Base-by-base conservation (phyloP, 2,329 filamentous ascomycete genomes). In the Davidsoniella eucalypti region DNA sequence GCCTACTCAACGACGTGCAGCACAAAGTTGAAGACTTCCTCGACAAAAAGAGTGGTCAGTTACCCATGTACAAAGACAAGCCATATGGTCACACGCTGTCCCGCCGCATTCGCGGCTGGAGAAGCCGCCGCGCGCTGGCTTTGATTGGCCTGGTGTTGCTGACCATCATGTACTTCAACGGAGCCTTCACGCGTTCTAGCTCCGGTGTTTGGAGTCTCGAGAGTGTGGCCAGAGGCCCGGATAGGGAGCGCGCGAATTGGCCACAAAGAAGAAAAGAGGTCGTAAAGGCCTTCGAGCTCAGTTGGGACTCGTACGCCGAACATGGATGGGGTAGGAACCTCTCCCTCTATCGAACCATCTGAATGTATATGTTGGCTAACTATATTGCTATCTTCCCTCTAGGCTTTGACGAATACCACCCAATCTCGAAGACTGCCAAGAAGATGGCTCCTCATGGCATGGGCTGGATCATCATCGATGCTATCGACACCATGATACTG, bases 51-150 rank as follows among this genome's bases (percentile, higher is more conserved):
- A 59, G 67, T 33, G 21, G 10, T 55, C 59, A 67, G 64, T 69
- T 98, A 55, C 92, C 92, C 43, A 88, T 96, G 84, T 98, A 98
- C 70, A 98, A 98, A 67, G 92, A 98, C 67, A 98, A 98, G 64
- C 92, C 92, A n/a, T 92, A 85, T 61, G 71, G 75, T 41, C 67
- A 72, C 33, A 41, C 44, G 16, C 26, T 51, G 44, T 76, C 76
- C 54, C 70, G 75, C 57, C 75, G 76, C 58, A 69, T 71, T 54
- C 70, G 71, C 47, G 71, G 76, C 33, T 80, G 77, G 67, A 33
- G 37, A 10, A 45, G 42, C 16, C 75, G 73, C 63, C 74, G 75
- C 58, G 85, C 82, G 67, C 70, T 82, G 53, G 64, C 52, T 3
- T 54, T 76, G 25, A 56, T 80, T 18, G 70, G 65, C 2, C 56